Conservation (phyloP, 1,284 basidiomycete genomes). For the Cutaneotrichosporon curvatum region DNA sequence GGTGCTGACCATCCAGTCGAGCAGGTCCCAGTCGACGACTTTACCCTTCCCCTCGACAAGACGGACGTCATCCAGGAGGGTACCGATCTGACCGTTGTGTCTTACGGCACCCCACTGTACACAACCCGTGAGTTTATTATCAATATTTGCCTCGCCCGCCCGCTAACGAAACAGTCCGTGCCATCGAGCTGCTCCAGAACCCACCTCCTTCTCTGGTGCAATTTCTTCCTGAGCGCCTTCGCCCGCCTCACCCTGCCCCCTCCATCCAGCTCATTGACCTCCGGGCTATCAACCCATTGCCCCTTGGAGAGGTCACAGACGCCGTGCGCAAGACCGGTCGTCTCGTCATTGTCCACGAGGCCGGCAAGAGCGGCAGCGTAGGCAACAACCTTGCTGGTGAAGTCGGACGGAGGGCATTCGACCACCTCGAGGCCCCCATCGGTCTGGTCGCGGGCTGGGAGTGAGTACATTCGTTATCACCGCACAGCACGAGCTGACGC, state of each 20-base stretch:
- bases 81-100: slow-evolving; percentile 74
- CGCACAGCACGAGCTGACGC: neutral
- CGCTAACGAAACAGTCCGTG: slow-evolving; percentile 25
- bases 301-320: slow-evolving; percentile 68
- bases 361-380: slow-evolving; percentile 73
- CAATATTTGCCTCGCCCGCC: too few relatives aligned
- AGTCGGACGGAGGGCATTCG: slow-evolving; percentile 75
- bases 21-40: slow-evolving; percentile 86
- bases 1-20: slow-evolving; percentile 55
- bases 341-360: slow-evolving; percentile 85
- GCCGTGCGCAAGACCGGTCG: slow-evolving; percentile 75
- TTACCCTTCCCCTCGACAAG: slow-evolving; percentile 65
- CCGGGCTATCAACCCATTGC: slow-evolving; percentile 83
- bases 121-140: slow-evolving; percentile 70
- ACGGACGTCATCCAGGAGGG: slow-evolving; percentile 71
- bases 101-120: slow-evolving; percentile 88
- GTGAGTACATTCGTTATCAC: slow-evolving; percentile 54
- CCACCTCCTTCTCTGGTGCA: slow-evolving; percentile 62
- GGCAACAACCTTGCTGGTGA: slow-evolving; percentile 81
- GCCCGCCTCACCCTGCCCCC: slow-evolving; percentile 53
- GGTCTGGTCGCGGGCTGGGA: slow-evolving; percentile 83
- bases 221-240: slow-evolving; percentile 63
- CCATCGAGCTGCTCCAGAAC: slow-evolving; percentile 34
- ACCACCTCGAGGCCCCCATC: slow-evolving; percentile 80
- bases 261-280: slow-evolving; percentile 81